Evolutionary conservation across 225 moss, liverwort and hornwort species (phyloP), one percentile per base, ranked within the genome.

Genomic region (Polytrichum formosum): DNA sequence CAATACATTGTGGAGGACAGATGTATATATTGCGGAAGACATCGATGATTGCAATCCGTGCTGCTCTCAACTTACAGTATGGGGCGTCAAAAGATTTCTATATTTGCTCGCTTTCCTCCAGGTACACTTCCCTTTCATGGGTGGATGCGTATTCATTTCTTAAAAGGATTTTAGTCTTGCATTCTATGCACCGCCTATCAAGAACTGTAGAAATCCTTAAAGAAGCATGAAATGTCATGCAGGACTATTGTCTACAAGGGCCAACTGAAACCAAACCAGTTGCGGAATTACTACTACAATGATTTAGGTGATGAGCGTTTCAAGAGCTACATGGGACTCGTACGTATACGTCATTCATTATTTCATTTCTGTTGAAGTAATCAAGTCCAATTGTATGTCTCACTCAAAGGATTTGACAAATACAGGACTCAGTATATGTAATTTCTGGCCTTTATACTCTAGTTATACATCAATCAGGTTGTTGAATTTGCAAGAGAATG

Each of bases 1-100:
- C 46, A 46, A 46, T 16, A 46, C 13, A 16, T 46, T 16, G 46
- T 16, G 46, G 46, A 58, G 6, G 58, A 73, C 74, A 93, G 93
- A 85, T 91, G 91, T 94, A 91, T 70, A 70, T 91, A 64, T 80
- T 94, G 37, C 82, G 93, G 74, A 94, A 94, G 78, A 78, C 86
- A 31, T 68, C 86, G 8, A 90, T 88, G 88, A 79, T 91, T 55
- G 88, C 90, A 59, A 83, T 94, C 68, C 86, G 83, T 66, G 77
- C 71, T 18, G 84, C 80, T 37, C 90, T 88, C n/a, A 74, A 76
- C 53, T 73, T 85, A 71, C 75, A 75, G 22, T 79, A 81, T 8
- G 88, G 90, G 46, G 86, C 78, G 53, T 79, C 78, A 30, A 89
- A 85, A 75, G 90, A 94, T 64, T 94, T 91, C 31, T 94, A 94